Conservation (phyloP, 2,329 filamentous ascomycete genomes). For the Sphaceloma murrayae region DNA sequence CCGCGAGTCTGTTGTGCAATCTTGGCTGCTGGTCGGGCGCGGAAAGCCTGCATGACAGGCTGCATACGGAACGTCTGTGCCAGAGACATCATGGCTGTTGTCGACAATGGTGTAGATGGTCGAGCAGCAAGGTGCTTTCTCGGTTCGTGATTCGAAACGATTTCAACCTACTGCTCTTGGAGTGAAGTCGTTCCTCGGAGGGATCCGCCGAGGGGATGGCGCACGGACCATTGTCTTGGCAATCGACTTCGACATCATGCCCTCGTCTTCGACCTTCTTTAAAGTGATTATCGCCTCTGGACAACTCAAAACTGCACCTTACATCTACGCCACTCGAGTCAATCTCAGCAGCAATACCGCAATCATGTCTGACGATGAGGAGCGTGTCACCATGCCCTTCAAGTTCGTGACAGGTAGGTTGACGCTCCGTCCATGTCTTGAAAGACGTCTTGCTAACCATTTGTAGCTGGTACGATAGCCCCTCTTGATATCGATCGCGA, state of each 20-base stretch:
- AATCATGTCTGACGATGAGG: constrained; percentile 87
- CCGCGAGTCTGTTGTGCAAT: constrained; percentile 26
- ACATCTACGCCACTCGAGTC: constrained; percentile 17
- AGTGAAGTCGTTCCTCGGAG: constrained; percentile 13
- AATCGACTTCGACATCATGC: constrained; percentile 10
- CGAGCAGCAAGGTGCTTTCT: not conserved
- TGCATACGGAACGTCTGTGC: constrained; percentile 27
- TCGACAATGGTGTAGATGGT: not conserved
- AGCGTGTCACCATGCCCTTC: constrained; percentile 96
- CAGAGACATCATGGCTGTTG: constrained; percentile 12
- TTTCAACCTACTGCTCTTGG: not conserved
- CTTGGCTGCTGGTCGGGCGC: constrained; percentile 15
- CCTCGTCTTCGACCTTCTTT: constrained; percentile 9
- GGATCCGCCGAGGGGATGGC: not conserved
- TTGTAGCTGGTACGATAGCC: constrained; percentile 27
- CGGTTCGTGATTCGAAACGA: not conserved
- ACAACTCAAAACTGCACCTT: constrained; percentile 3
- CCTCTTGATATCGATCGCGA: not conserved
- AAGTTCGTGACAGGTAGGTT: constrained; percentile 98
- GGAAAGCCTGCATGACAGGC: constrained; percentile 14
- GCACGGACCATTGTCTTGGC: constrained; percentile 12
- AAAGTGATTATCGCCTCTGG: not conserved
- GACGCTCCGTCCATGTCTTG: constrained; percentile 17
- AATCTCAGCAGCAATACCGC: constrained; percentile 30
- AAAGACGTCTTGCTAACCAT: constrained; percentile 14